These are phyloP conservation scores for Odonthalia washingtoniensis DNA, from an alignment of 31 red algal genomes.

Conservation along the genomic window DNA sequence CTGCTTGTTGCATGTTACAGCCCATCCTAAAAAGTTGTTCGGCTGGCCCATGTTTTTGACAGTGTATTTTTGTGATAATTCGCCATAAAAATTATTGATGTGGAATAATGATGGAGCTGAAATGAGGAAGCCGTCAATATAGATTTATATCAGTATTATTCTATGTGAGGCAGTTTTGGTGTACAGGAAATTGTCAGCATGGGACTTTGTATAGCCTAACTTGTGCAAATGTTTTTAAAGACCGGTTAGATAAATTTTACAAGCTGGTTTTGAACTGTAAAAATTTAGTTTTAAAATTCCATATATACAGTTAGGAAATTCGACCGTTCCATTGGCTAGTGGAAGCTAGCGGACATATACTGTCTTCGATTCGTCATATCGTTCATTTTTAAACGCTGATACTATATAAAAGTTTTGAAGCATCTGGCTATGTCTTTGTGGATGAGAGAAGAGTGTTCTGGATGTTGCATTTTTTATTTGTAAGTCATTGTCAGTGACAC, in stretches of 20 bases:
- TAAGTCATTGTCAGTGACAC: constrained; percentile 43
- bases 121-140: no score
- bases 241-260: background rate
- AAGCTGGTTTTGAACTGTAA: constrained; percentile 11
- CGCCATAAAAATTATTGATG: background rate
- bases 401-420: constrained; percentile 28
- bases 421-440: background rate
- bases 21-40: background rate
- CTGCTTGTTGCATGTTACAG: background rate
- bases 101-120: background rate
- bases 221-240: background rate
- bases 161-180: background rate
- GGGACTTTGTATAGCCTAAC: background rate
- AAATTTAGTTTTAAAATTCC: background rate
- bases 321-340: constrained; percentile 6
- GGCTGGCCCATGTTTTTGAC: background rate
- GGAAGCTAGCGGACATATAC: constrained; percentile 22
- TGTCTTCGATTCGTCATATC: constrained; percentile 4
- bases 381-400: constrained; percentile 28
- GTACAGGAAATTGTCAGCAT: background rate
- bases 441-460: background rate
- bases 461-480: constrained; percentile 10
- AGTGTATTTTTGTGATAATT: background rate
- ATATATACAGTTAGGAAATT: background rate
- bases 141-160: background rate